Conservation (phyloP, 345 rosid species). For the Gossypium longicalyx region DNA sequence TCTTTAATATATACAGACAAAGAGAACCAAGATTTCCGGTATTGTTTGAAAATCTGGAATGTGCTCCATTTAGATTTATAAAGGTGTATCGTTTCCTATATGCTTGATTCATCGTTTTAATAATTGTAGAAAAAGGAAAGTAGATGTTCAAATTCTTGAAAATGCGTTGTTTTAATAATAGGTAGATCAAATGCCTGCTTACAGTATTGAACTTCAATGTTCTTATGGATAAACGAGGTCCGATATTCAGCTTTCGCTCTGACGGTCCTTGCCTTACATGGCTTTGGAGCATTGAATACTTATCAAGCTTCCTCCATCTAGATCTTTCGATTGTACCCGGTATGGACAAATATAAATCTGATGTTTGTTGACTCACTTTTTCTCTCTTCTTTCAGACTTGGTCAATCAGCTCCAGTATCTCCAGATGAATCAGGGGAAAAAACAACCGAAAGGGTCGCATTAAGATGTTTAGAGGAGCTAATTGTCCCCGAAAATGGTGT, state of each 20-base stretch:
- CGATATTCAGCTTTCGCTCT: not conserved
- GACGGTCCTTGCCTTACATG: not conserved
- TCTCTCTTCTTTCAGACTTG: not conserved
- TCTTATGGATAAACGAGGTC: not conserved
- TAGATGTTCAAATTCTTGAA: not conserved
- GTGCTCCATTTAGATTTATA: not conserved
- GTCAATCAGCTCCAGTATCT: not conserved
- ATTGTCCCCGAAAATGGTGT: not conserved
- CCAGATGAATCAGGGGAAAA: not conserved
- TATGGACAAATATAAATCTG: not conserved
- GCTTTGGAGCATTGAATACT: not conserved
- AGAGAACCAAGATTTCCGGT: conserved; percentile 78
- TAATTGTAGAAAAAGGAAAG: too few species aligned
- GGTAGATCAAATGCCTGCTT: not conserved
- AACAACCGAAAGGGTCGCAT: not conserved
- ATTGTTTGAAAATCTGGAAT: conserved; percentile 67
- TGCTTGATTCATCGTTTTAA: not conserved
- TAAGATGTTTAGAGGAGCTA: not conserved
- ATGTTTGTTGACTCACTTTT: not conserved
- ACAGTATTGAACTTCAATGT: not conserved
- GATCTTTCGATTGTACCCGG: not conserved
- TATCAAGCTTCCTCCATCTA: not conserved
- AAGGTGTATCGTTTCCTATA: too few species aligned
- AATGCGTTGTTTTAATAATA: not conserved
- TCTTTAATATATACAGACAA: conserved; percentile 35